A percentile compares a stretch with the other conserved stretches of the same genome.
Evolutionary conservation across 768 basidiomycete species (phyloP).

Genomic region (Mycena rosella): DNA sequence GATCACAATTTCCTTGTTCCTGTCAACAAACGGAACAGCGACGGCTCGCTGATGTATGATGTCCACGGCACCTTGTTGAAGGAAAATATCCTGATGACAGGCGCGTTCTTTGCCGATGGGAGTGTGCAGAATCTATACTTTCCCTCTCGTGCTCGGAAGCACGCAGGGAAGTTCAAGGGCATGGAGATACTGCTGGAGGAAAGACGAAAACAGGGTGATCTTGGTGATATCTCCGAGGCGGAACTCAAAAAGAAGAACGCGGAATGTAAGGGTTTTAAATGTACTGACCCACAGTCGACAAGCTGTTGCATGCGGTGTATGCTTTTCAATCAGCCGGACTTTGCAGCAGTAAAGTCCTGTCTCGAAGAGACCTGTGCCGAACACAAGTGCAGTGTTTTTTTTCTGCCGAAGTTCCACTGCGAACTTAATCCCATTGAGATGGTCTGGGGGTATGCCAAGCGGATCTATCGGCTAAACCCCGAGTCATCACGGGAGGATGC

Average conservation of each 20-base stretch:
- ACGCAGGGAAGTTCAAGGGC: constrained; percentile 43
- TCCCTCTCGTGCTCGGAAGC: constrained; percentile 10
- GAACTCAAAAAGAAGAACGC: constrained; percentile 19
- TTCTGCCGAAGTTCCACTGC: too few species aligned
- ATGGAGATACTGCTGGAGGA: constrained; percentile 37
- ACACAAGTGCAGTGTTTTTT: too few species aligned
- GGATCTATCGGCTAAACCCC: too few species aligned
- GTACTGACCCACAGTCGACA: constrained; percentile 36
- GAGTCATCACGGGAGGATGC: too few species aligned
- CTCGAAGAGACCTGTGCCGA: too few species aligned
- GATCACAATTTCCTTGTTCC: constrained; percentile 14
- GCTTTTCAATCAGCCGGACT: too few species aligned
- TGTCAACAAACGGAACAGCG: constrained; percentile 21
- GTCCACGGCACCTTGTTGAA: constrained; percentile 11
- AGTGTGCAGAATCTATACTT: constrained; percentile 12
- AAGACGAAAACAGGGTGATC: constrained; percentile 23
- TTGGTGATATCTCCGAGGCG: constrained; percentile 13
- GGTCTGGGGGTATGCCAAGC: too few species aligned
- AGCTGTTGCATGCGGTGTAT: too few species aligned
- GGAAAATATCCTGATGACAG: too few species aligned
- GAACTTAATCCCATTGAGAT: too few species aligned
- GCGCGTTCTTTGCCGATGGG: constrained; percentile 26
- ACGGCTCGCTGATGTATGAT: constrained; percentile 16
- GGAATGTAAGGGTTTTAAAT: constrained; percentile 39
- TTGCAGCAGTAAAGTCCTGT: too few species aligned